These are phyloP conservation scores for Suillus hirtellus DNA, from an alignment of 768 basidiomycete genomes.

Conservation along the genomic window DNA sequence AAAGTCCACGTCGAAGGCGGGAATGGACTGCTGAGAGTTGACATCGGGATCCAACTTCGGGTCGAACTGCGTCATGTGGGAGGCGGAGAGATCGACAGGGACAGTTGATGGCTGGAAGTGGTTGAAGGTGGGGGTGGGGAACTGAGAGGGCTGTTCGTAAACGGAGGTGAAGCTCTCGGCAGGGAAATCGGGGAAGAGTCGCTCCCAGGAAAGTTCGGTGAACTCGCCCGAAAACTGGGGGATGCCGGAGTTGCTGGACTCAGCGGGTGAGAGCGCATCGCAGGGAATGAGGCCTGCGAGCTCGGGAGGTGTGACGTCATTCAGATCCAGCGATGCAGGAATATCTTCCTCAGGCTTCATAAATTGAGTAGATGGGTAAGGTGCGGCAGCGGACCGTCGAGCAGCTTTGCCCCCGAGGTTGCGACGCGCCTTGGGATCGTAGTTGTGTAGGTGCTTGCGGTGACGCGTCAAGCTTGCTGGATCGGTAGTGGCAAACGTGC, in stretches of 20 bases:
- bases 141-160: neutral
- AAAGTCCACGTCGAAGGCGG: neutral
- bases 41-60: neutral
- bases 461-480: constrained; percentile 28
- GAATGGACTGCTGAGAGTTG: neutral
- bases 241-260: neutral
- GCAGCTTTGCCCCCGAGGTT: constrained; percentile 6
- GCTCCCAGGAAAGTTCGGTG: constrained; percentile 6
- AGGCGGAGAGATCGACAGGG: neutral
- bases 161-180: neutral
- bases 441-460: constrained; percentile 19
- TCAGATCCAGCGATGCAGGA: neutral
- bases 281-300: neutral
- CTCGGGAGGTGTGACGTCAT: neutral
- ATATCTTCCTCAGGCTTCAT: neutral
- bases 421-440: constrained; percentile 18
- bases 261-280: neutral
- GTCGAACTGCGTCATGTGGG: neutral
- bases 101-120: neutral
- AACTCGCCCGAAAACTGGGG: neutral
- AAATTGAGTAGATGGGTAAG: constrained; percentile 7
- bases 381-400: constrained; percentile 5
- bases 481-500: constrained; percentile 20
- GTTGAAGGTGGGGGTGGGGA: neutral
- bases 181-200: constrained; percentile 1